Evolutionary conservation across 73 alveolate genomes (phyloP).

Genomic region (Tetrahymena thermophila): DNA sequence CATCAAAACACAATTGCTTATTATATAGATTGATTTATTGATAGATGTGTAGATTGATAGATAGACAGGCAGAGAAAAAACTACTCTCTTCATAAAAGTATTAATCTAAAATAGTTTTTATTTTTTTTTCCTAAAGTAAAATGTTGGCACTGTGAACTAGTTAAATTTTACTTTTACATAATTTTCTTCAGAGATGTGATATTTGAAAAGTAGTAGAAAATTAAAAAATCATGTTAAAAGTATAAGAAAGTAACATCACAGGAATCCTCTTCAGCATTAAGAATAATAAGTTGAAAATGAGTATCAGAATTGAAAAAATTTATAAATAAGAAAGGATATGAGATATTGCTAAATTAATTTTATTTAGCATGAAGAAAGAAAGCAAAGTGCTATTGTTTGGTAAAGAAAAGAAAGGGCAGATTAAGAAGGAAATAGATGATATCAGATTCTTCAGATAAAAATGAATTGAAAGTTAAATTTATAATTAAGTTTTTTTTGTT

Average conservation of each 20-base stretch:
- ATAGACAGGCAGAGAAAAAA: neutral
- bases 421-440: neutral
- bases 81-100: neutral
- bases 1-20: neutral
- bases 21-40: neutral
- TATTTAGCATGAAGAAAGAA: neutral
- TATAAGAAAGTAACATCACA: neutral
- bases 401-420: neutral
- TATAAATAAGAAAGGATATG: neutral
- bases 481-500: neutral
- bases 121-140: neutral
- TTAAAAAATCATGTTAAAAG: neutral
- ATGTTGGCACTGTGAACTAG: neutral
- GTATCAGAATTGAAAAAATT: neutral
- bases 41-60: neutral
- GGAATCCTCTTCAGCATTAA: neutral
- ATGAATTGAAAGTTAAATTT: neutral
- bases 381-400: neutral
- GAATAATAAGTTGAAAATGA: neutral
- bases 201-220: neutral
- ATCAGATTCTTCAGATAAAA: neutral
- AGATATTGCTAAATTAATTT: neutral
- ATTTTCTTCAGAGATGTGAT: neutral
- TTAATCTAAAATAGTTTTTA: neutral
- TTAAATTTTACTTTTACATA: neutral